Conservation (phyloP, 257 asterid species). For the Nicotiana tabacum region DNA sequence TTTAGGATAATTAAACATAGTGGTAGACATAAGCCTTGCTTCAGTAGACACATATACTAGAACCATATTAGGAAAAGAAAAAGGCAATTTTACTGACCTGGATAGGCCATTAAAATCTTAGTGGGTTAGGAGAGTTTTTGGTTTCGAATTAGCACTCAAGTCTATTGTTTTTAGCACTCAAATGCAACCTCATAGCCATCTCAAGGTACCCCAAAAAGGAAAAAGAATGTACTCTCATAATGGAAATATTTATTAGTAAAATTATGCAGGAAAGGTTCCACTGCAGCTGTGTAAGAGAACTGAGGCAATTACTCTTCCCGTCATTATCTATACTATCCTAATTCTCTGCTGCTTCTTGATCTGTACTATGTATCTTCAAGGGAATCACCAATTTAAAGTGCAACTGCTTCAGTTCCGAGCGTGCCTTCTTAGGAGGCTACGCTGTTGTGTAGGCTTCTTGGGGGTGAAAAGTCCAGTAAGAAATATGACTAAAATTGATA, state of each 20-base stretch:
- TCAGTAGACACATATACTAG: too few species aligned
- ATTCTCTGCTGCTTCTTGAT: neutral
- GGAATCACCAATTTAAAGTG: neutral
- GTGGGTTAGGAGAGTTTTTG: neutral
- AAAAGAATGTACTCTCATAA: neutral
- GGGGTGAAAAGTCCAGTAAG: slow-evolving; percentile 8
- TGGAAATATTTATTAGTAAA: neutral
- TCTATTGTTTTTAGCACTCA: neutral
- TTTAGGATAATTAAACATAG: too few species aligned
- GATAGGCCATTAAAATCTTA: neutral
- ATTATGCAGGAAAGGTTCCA: neutral
- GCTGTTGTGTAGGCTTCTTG: neutral
- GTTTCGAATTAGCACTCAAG: neutral
- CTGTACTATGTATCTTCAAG: neutral
- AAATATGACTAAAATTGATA: slow-evolving; percentile 3
- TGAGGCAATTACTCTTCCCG: neutral
- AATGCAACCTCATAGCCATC: neutral
- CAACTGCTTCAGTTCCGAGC: neutral
- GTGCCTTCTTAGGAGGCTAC: neutral
- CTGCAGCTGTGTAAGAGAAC: neutral
- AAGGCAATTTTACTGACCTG: neutral
- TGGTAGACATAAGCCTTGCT: too few species aligned
- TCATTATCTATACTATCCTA: too few species aligned
- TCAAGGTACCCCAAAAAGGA: neutral
- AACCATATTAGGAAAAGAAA: too few species aligned